These are phyloP conservation scores for Conoideocrella luteorostrata DNA, from an alignment of 2,329 filamentous ascomycete genomes.

Conservation along the genomic window DNA sequence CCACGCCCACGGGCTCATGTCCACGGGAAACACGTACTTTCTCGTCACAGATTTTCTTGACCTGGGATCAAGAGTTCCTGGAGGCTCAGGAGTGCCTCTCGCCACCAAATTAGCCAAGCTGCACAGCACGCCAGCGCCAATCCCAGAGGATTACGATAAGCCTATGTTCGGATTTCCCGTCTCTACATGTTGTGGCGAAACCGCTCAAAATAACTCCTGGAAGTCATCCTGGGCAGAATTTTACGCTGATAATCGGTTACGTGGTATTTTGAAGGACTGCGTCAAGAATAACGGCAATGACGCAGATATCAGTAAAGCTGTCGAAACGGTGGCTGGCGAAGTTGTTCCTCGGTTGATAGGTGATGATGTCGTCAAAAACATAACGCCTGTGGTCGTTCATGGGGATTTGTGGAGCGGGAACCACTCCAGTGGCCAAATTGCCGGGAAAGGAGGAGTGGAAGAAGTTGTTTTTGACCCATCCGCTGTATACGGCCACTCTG, in stretches of 20 bases:
- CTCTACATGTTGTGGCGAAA: constrained; percentile 80
- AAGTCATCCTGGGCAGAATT: constrained; percentile 75
- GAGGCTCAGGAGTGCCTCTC: constrained; percentile 49
- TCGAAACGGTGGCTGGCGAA: constrained; percentile 54
- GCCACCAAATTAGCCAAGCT: constrained; percentile 72
- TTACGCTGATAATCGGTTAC: constrained; percentile 69
- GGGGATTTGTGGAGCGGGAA: constrained; percentile 96
- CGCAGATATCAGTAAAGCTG: constrained; percentile 50
- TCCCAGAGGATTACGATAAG: constrained; percentile 48
- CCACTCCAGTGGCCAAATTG: constrained; percentile 59
- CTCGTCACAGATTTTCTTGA: constrained; percentile 77
- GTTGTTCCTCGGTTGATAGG: constrained; percentile 75
- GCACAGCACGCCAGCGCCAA: constrained; percentile 68
- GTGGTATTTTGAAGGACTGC: constrained; percentile 54
- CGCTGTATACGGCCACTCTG: constrained; percentile 75
- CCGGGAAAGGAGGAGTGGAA: constrained; percentile 47
- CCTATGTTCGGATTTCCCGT: constrained; percentile 79
- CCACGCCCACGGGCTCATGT: constrained; percentile 61
- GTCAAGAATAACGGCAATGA: constrained; percentile 60
- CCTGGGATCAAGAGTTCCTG: constrained; percentile 38
- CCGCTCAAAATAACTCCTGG: constrained; percentile 72
- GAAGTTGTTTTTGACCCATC: constrained; percentile 80
- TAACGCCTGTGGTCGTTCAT: constrained; percentile 77
- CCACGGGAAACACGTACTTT: constrained; percentile 45
- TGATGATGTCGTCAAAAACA: constrained; percentile 53